Base-by-base conservation (phyloP, 2,329 filamentous ascomycete species). In the Neospermospora avenae region DNA sequence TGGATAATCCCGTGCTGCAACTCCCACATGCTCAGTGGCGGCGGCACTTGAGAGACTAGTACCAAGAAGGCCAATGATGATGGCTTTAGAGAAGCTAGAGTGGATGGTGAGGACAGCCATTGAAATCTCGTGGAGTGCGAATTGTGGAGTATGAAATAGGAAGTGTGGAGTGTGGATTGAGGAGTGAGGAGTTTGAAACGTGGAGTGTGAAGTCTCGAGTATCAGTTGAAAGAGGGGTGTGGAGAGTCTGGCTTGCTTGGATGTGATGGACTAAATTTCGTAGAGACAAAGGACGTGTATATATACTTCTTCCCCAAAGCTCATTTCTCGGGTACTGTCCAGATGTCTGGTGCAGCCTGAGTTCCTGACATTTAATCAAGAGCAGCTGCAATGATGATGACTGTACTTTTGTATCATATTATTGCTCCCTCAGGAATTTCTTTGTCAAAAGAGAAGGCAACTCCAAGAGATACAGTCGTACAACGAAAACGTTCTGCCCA, bases 1-100 rank as follows among this genome's bases (percentile, higher is more conserved):
- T 11, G 53, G 24, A 18, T 55, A 55, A 39, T 55, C 53, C 28
- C 53, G 24, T 16, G 24, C 53, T 45, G 53, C 53, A 16, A 55
- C 25, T 7, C 45, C 53, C 22, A 45, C 20, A 14, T 45, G 45
- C 1, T 55, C 53, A n/a, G 45, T 45, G 13, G 39, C 53, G 10
- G 53, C 53, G 16, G 37, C 53, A 20, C 4, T 31, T 35, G 39
- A 18, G 25, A 22, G 22, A 20, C 7, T 55, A 45, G 39, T n/a
- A 13, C 39, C 16, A 14, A 45, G 25, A n/a, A 55, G 35, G 53
- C 37, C 39, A 35, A 55, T 22, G 14, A 55, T 2, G 16, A 55
- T 13, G 2, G 41, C 53, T 14, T 51, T 35, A 11, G 53, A 45
- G 4, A 45, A 45, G 35, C 41, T 41, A 4, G 28, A 3, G 20